Conservation (phyloP, 805 yeast genomes). For the Ogataea neopini region DNA sequence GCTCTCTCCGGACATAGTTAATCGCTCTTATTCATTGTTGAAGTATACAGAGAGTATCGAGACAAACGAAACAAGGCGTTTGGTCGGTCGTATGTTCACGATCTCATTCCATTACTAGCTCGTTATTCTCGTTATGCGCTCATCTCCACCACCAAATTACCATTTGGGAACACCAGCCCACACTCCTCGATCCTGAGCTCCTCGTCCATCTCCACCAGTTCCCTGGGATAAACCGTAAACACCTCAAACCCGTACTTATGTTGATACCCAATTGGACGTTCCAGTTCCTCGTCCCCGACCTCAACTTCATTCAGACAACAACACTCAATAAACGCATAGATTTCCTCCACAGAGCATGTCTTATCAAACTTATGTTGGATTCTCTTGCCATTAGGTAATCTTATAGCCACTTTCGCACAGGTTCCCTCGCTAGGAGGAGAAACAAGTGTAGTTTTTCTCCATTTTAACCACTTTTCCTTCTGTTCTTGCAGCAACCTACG, state of each 20-base stretch:
- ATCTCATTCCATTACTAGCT: no score
- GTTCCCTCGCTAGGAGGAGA: constrained; percentile 26
- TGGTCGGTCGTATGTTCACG: no score
- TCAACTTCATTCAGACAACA: constrained; percentile 26
- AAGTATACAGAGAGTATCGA: no score
- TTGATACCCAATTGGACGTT: constrained; percentile 36
- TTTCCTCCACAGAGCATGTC: constrained; percentile 52
- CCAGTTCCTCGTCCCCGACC: constrained; percentile 24
- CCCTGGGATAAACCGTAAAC: constrained; percentile 59
- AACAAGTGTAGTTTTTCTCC: constrained; percentile 41
- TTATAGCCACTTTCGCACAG: constrained; percentile 66
- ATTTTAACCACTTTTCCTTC: constrained; percentile 44
- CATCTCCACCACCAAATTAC: constrained; percentile 48
- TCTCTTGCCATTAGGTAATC: constrained; percentile 65
- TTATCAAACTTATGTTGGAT: constrained; percentile 49
- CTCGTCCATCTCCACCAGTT: constrained; percentile 37
- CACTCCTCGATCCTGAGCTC: constrained; percentile 42
- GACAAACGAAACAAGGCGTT: no score
- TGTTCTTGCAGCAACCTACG: constrained; percentile 21
- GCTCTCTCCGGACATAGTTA: no score
- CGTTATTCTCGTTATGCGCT: no score
- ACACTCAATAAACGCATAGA: constrained; percentile 72
- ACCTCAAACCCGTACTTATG: constrained; percentile 53
- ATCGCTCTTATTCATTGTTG: no score
- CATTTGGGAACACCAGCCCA: constrained; percentile 58